These are phyloP conservation scores for Thielaviopsis populi DNA, from an alignment of 2,329 filamentous ascomycete genomes.

Conservation along the genomic window DNA sequence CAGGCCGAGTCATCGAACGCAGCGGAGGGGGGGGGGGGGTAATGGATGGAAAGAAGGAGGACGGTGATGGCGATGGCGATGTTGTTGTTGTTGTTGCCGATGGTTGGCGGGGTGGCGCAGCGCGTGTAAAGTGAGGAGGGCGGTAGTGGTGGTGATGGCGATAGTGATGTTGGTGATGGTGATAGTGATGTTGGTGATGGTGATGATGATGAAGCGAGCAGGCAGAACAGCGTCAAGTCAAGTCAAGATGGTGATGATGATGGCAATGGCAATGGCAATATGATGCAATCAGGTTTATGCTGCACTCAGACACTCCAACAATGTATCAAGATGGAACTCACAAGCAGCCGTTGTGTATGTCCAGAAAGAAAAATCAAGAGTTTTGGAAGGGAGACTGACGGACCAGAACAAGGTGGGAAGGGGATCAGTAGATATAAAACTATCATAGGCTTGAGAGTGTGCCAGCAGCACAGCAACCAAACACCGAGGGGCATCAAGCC, in stretches of 20 bases:
- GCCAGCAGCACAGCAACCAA: neutral
- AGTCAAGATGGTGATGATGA: neutral
- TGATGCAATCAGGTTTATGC: neutral
- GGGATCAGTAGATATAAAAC: neutral
- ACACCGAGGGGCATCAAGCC: neutral
- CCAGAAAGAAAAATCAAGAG: neutral
- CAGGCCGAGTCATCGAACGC: neutral
- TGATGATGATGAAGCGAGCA: too few species aligned
- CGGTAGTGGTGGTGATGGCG: too few species aligned
- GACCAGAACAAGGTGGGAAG: neutral
- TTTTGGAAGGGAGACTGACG: neutral
- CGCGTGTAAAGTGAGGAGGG: neutral
- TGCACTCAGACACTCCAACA: neutral
- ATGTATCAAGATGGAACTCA: too few species aligned
- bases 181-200: neutral
- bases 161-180: neutral
- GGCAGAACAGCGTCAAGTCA: too few species aligned
- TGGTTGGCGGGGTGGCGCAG: neutral
- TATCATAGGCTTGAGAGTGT: neutral
- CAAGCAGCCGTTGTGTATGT: neutral
- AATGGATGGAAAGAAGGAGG: neutral
- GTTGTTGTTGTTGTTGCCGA: neutral
- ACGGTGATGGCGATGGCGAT: neutral
- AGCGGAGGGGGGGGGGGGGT: neutral
- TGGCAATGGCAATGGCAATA: neutral